Evolutionary conservation across 2,329 filamentous ascomycete genomes (phyloP).

Genomic region (Scorias spongiosa): DNA sequence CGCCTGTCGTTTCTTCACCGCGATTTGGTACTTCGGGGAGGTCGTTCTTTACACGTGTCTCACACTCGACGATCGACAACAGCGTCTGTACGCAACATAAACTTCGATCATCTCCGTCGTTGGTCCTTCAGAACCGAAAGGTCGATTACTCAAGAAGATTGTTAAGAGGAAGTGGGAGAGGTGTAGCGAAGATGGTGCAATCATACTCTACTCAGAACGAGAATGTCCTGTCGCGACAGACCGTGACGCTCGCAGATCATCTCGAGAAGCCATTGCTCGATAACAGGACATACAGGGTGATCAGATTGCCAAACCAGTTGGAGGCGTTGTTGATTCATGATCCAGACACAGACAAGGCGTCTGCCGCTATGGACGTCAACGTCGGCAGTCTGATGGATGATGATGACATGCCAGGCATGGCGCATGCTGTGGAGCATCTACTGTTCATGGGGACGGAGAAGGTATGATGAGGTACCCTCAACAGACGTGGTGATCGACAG

Average conservation of each 20-base stretch:
- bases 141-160: too few species aligned
- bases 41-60: too few species aligned
- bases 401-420: constrained; percentile 82
- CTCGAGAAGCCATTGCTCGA: constrained; percentile 76
- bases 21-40: too few species aligned
- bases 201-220: background rate
- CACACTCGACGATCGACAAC: too few species aligned
- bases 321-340: constrained; percentile 90
- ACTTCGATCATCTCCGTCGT: too few species aligned
- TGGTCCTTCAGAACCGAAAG: too few species aligned
- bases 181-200: background rate
- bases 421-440: constrained; percentile 89
- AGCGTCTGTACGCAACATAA: too few species aligned
- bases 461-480: constrained; percentile 26
- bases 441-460: constrained; percentile 99
- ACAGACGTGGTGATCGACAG: background rate
- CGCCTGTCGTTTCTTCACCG: too few species aligned
- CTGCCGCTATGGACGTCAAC: constrained; percentile 86
- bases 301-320: constrained; percentile 70
- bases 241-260: constrained; percentile 37
- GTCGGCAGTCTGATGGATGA: constrained; percentile 92
- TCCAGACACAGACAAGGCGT: constrained; percentile 89
- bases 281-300: constrained; percentile 74
- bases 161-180: background rate
- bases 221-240: background rate